Evolutionary conservation across 2,329 filamentous ascomycete genomes (phyloP).

Genomic region (Aspergillus sp.): DNA sequence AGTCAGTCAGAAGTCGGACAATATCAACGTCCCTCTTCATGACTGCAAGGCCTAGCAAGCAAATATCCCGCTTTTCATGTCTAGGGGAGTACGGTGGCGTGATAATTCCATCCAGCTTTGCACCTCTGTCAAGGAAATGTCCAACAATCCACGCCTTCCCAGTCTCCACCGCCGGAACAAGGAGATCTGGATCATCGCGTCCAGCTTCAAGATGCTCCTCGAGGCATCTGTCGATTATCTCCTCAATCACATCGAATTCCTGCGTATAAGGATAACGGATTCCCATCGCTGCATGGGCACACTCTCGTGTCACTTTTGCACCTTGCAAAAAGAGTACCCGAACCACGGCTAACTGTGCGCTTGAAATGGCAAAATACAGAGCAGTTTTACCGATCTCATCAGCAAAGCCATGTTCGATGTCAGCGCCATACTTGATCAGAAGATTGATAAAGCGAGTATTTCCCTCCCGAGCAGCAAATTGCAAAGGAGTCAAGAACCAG

Average conservation of each 20-base stretch:
- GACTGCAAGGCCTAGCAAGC: background rate
- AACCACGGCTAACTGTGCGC: background rate
- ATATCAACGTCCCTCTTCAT: background rate
- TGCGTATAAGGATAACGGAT: background rate
- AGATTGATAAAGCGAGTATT: background rate
- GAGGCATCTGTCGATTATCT: background rate
- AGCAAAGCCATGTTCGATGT: background rate
- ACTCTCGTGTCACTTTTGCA: constrained; percentile 6
- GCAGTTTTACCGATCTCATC: background rate
- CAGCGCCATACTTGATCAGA: background rate
- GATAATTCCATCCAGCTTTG: background rate
- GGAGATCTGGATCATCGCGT: background rate
- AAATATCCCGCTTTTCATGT: background rate
- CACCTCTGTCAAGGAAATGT: background rate
- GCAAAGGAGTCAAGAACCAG: constrained; percentile 4
- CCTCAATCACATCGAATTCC: background rate
- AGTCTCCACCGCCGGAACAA: background rate
- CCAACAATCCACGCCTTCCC: background rate
- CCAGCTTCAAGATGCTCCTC: background rate
- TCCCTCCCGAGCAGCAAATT: background rate
- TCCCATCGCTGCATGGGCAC: background rate
- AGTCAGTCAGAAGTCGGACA: background rate
- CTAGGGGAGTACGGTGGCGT: background rate
- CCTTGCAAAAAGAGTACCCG: background rate
- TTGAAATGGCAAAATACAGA: constrained; percentile 3